Evolutionary conservation across 257 asterid genomes (phyloP).

Genomic region (Nicotiana attenuata): DNA sequence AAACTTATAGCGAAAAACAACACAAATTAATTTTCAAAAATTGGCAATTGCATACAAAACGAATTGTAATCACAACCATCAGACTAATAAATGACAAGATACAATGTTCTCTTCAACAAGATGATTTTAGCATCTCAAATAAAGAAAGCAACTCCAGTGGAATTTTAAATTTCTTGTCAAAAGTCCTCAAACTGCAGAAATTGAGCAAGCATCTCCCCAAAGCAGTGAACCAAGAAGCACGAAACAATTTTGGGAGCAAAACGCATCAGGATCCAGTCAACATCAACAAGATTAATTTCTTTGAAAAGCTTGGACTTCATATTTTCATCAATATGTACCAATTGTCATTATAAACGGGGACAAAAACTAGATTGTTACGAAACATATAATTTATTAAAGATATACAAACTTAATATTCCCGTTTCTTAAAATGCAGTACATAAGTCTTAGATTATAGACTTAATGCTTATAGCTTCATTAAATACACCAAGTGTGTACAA

Average conservation of each 20-base stretch:
- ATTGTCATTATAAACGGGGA: not conserved
- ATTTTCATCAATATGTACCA: not conserved
- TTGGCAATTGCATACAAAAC: not conserved
- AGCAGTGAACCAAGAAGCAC: not conserved
- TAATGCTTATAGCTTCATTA: not conserved
- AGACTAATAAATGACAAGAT: not conserved
- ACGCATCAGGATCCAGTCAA: not conserved
- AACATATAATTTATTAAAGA: too few species aligned
- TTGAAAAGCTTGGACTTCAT: not conserved
- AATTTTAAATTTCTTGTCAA: not conserved
- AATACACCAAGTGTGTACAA: not conserved
- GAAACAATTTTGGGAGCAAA: too few species aligned
- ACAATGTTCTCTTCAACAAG: not conserved
- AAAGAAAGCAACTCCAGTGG: not conserved
- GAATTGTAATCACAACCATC: not conserved
- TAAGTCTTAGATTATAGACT: too few species aligned
- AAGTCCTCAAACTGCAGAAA: not conserved
- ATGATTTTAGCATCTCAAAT: not conserved
- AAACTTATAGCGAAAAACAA: not conserved
- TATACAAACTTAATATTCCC: not conserved
- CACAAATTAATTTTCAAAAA: not conserved
- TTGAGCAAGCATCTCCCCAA: not conserved
- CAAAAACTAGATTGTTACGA: not conserved
- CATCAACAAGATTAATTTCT: not conserved
- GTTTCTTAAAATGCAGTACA: not conserved